phyloP scores from a whole-genome alignment of 352 stramenopile genomes.

The Plasmopara halstedii region DNA sequence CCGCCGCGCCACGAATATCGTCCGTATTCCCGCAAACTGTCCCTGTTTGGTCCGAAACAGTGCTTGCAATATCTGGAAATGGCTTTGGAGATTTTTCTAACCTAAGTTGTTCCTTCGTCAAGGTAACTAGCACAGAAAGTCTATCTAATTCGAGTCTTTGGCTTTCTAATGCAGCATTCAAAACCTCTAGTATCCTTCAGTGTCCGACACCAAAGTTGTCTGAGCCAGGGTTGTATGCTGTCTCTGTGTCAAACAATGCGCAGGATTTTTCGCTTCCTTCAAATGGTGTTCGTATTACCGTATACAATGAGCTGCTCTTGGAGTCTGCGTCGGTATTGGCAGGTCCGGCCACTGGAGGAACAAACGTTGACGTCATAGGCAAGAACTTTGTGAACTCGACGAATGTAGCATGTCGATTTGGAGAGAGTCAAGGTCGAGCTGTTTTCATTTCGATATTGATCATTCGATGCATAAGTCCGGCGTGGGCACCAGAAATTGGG shows the following conservation, averaged over 20 bases:
- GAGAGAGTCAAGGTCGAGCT: constrained; percentile 4
- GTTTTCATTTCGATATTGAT: constrained; percentile 12
- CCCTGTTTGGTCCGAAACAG: constrained; percentile 5
- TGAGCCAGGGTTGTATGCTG: constrained; percentile 4
- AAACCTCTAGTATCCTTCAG: constrained; percentile 22
- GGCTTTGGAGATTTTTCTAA: constrained; percentile 14
- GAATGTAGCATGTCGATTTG: constrained; percentile 27
- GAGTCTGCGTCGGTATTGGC: constrained; percentile 7
- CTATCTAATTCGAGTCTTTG: neutral
- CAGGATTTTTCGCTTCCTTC: constrained; percentile 14
- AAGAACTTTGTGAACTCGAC: constrained; percentile 13
- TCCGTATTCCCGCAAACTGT: constrained; percentile 15
- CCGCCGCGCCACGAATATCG: neutral
- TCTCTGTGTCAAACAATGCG: constrained; percentile 30
- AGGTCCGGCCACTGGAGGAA: constrained; percentile 25
- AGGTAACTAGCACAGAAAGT: neutral
- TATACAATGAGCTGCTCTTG: constrained; percentile 14
- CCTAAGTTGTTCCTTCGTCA: constrained; percentile 16
- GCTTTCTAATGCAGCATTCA: constrained; percentile 10
- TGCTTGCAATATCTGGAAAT: constrained; percentile 18
- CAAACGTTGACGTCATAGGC: constrained; percentile 19
- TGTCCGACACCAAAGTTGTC: constrained; percentile 14
- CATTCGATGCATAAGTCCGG: constrained; percentile 28
- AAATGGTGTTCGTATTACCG: neutral
- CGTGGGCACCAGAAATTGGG: constrained; percentile 14